Conservation (phyloP, 768 basidiomycete species). For the Trametopsis cervina region DNA sequence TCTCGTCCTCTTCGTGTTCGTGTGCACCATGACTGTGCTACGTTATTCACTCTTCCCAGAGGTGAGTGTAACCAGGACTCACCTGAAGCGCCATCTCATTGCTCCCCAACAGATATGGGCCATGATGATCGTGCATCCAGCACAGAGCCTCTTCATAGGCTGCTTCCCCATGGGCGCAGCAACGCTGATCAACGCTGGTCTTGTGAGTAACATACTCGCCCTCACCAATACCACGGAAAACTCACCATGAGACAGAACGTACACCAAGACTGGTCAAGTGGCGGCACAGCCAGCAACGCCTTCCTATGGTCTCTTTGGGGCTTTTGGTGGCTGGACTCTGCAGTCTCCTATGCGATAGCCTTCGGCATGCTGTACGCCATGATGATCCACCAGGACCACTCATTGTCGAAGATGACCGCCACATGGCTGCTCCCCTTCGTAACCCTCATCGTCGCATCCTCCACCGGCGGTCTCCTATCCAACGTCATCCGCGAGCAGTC, state of each 20-base stretch:
- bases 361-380: conserved; percentile 46
- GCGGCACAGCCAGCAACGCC: conserved; percentile 27
- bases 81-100: background rate
- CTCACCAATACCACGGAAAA: no score
- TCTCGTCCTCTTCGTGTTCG: conserved; percentile 30
- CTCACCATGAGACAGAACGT: conserved; percentile 24
- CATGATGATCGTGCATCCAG: conserved; percentile 31
- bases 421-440: conserved; percentile 48
- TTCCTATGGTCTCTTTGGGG: conserved; percentile 39
- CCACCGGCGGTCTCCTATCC: conserved; percentile 41
- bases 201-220: conserved; percentile 23
- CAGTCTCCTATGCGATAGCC: conserved; percentile 34
- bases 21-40: conserved; percentile 22
- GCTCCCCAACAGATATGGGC: conserved; percentile 14
- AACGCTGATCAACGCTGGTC: conserved; percentile 34
- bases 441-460: conserved; percentile 45
- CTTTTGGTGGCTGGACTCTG: conserved; percentile 45
- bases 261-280: conserved; percentile 24
- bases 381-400: conserved; percentile 38
- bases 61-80: conserved; percentile 10
- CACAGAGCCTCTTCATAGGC: conserved; percentile 40
- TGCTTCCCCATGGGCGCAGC: conserved; percentile 38
- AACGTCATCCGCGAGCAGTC: conserved; percentile 30
- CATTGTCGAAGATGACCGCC: conserved; percentile 32
- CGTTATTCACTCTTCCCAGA: conserved; percentile 29